Evolutionary conservation across 345 rosid genomes (phyloP).

Genomic region (Schrenkiella parvula): DNA sequence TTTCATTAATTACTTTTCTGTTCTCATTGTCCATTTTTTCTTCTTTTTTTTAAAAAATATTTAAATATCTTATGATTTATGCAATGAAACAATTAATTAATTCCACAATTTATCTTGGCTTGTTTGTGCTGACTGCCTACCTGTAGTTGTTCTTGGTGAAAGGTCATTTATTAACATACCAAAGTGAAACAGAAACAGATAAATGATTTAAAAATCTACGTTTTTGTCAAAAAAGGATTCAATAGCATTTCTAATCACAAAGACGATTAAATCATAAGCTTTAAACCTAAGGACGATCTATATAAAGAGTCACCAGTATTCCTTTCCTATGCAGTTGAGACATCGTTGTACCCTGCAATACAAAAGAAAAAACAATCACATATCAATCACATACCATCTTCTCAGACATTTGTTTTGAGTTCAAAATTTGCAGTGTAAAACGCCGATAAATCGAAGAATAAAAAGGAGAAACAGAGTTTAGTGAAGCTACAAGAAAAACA

Average conservation of each 20-base stretch:
- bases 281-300: neutral
- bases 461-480: neutral
- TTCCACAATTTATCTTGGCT: neutral
- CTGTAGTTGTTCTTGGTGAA: neutral
- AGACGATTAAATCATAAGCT: neutral
- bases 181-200: too few species aligned
- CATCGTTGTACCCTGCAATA: conserved; percentile 69
- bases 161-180: neutral
- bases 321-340: conserved; percentile 75
- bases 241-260: neutral
- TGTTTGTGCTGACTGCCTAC: neutral
- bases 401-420: neutral
- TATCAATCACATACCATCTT: neutral
- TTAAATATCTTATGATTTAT: neutral
- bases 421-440: neutral
- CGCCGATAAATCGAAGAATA: neutral
- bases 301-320: conserved; percentile 32
- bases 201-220: too few species aligned
- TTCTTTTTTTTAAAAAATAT: too few species aligned
- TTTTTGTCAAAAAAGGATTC: too few species aligned
- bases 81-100: neutral
- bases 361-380: neutral
- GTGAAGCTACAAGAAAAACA: conserved; percentile 39
- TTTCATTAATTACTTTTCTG: neutral
- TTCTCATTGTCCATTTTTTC: neutral